A percentile compares a stretch with the other conserved stretches of the same genome.
Conservation (phyloP, 257 asterid genomes). For the Solanum infundibuliforme region DNA sequence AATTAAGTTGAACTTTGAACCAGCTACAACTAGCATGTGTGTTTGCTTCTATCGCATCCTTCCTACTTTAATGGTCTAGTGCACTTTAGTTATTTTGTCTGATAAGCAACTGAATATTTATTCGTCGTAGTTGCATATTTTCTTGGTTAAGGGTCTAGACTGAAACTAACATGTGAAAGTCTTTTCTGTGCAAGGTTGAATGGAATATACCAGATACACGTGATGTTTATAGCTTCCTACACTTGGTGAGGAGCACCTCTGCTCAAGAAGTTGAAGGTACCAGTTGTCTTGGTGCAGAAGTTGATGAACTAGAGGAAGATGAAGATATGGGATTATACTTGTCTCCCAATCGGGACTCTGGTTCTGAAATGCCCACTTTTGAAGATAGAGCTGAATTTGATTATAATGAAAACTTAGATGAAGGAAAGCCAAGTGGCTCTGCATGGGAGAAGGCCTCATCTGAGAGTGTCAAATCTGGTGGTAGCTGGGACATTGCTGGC, state of each 20-base stretch:
- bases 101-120: not conserved
- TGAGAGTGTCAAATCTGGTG: conserved; percentile 5
- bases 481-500: conserved; percentile 5
- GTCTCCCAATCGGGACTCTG: conserved; percentile 72
- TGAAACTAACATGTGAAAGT: not conserved
- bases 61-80: not conserved
- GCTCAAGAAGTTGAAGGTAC: conserved; percentile 38
- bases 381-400: conserved; percentile 55
- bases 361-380: conserved; percentile 53
- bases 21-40: not conserved
- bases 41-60: not conserved
- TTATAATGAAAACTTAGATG: conserved; percentile 12
- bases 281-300: conserved; percentile 71
- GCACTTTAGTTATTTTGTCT: not conserved
- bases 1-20: not conserved
- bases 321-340: conserved; percentile 38
- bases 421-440: conserved; percentile 3
- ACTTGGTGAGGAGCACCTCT: conserved; percentile 53
- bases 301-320: conserved; percentile 60
- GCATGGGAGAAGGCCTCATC: conserved; percentile 23
- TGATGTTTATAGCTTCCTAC: conserved; percentile 79
- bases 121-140: not conserved
- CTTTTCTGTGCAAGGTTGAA: conserved; percentile 39
- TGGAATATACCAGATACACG: conserved; percentile 42
- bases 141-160: not conserved